A percentile compares a stretch with the other conserved stretches of the same genome.
Conservation (phyloP, 2,329 filamentous ascomycete species). For the Monosporascus sp. region DNA sequence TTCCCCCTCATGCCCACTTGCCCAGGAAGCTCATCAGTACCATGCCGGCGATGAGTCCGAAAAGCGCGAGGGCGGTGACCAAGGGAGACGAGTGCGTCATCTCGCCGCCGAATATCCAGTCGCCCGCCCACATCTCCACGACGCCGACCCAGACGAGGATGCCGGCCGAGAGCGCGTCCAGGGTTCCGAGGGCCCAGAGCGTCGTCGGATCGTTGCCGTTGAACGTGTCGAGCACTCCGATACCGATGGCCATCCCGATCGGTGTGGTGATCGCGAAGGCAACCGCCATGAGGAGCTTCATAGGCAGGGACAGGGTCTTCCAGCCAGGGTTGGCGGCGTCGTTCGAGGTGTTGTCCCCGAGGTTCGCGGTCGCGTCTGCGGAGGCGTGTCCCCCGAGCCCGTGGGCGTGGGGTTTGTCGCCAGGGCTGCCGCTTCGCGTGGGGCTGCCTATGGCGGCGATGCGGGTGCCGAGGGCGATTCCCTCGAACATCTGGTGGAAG, state of each 20-base stretch:
- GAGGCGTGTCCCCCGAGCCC: background rate
- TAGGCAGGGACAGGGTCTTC: slow-evolving; percentile 30
- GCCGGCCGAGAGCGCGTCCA: slow-evolving; percentile 69
- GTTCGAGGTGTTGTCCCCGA: background rate
- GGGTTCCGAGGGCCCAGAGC: slow-evolving; percentile 64
- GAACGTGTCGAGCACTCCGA: slow-evolving; percentile 63
- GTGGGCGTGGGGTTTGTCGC: background rate
- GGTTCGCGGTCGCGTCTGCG: background rate
- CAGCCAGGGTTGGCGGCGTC: background rate
- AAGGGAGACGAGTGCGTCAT: slow-evolving; percentile 44
- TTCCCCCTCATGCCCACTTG: slow-evolving; percentile 59
- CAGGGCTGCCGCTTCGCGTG: background rate
- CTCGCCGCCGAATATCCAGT: slow-evolving; percentile 63
- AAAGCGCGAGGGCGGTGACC: slow-evolving; percentile 43
- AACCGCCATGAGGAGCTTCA: slow-evolving; percentile 56
- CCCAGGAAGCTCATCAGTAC: slow-evolving; percentile 66
- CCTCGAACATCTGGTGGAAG: slow-evolving; percentile 76
- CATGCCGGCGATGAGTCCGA: slow-evolving; percentile 56
- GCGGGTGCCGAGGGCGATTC: slow-evolving; percentile 65
- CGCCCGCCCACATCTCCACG: slow-evolving; percentile 73
- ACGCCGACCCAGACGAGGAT: slow-evolving; percentile 76
- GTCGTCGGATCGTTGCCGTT: slow-evolving; percentile 68
- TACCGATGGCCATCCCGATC: slow-evolving; percentile 74
- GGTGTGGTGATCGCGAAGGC: slow-evolving; percentile 69
- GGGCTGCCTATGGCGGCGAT: slow-evolving; percentile 54